Evolutionary conservation across 768 basidiomycete species (phyloP), one percentile per base, ranked within the genome.

Genomic region (Serendipita vermifera): DNA sequence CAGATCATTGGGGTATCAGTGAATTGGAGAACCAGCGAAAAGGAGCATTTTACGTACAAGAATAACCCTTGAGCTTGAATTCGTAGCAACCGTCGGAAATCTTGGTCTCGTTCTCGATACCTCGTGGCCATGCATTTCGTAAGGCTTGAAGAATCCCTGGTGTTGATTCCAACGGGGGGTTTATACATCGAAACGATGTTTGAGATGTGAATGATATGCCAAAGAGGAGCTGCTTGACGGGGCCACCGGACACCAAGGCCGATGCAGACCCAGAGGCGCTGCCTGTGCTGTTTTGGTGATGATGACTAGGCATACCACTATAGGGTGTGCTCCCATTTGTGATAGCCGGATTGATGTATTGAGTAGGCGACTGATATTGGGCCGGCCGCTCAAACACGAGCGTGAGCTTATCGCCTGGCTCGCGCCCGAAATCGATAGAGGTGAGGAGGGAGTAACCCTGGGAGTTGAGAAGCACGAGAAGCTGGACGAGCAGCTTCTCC

Each of bases 61-160:
- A 81, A 65, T 87, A 87, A 22, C 85, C 86, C 62, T 85, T 85
- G 54, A 87, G 71, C 67, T 84, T 87, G 69, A 87, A 87, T 66
- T 87, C 85, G 64, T 78, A 87, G 40, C 59, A 61, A 5, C 80
- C 77, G 56, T 77, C 77, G 26, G 82, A 78, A 1, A 86, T 73
- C 62, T 83, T 87, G 72, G 81, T 85, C 67, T 87, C 85, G 0
- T 81, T 79, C 5, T 83, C 78, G 7, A 87, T 83, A 15, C 85
- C 86, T 61, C 84, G 75, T 15, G 85, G 85, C 86, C 85, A 87
- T 32, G 86, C 77, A 20, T 74, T 77, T 57, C 85, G 76, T 17
- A 87, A 83, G 15, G 85, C 82, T 64, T 84, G 81, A n/a, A 87
- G 72, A 56, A 87, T 85, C 55, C 85, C 85, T 7, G 85, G 85